phyloP scores from a whole-genome alignment of 176 grass and related monocot genomes.

The Paspalum vaginatum region DNA sequence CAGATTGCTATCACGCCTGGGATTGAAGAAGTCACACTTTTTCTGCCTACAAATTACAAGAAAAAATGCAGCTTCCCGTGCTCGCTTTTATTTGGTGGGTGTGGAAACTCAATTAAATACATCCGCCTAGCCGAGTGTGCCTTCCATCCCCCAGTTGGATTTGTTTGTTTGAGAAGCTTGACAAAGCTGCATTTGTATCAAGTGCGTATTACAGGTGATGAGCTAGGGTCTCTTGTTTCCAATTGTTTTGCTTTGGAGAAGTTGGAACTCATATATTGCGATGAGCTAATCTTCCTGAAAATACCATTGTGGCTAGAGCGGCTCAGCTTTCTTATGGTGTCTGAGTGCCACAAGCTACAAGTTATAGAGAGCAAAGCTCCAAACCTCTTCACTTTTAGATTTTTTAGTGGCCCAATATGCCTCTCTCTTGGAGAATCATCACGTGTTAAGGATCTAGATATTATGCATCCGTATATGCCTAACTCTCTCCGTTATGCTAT shows the following conservation, averaged over 20 bases:
- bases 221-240: background rate
- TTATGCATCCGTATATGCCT: background rate
- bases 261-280: background rate
- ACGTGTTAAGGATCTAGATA: background rate
- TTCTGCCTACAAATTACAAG: background rate
- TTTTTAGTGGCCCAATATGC: background rate
- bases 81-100: background rate
- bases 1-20: background rate
- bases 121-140: background rate
- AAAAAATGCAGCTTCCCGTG: background rate
- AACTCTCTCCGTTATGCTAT: background rate
- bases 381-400: background rate
- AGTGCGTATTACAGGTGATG: background rate
- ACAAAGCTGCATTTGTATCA: background rate
- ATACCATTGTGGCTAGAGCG: background rate
- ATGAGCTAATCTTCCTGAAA: background rate
- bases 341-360: background rate
- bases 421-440: background rate
- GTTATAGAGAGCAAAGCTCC: constrained; percentile 12
- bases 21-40: background rate
- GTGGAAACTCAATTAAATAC: background rate
- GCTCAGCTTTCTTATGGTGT: background rate
- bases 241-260: background rate
- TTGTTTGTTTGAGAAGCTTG: background rate
- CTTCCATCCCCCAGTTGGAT: background rate